Percentiles rank a stretch among this genome's conserved stretches.
phyloP scores from a whole-genome alignment of 257 asterid species.

The Nicotiana sylvestris region DNA sequence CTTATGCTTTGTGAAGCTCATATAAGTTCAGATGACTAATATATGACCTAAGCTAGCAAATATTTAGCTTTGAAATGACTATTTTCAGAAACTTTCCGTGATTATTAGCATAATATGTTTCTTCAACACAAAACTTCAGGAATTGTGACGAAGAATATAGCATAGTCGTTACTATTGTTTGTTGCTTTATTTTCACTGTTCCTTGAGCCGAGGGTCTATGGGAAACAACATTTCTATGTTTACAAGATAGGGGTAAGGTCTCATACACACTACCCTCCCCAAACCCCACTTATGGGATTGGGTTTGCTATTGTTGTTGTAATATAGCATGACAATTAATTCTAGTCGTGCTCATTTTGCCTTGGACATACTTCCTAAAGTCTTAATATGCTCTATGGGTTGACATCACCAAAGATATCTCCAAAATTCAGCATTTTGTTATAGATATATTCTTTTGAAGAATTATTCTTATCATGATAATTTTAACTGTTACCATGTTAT shows the following conservation, averaged over 20 bases:
- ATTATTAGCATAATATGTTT: background rate
- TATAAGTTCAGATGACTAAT: background rate
- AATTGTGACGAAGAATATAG: background rate
- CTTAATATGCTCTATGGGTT: background rate
- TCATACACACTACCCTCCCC: no score
- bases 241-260: no score
- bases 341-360: background rate
- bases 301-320: no score
- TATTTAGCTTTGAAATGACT: background rate
- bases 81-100: background rate
- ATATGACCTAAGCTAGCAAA: background rate
- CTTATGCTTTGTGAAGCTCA: background rate
- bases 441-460: background rate
- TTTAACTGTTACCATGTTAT: background rate
- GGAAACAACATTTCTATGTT: no score
- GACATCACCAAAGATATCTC: conserved; percentile 1
- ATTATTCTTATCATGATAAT: background rate
- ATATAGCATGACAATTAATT: background rate
- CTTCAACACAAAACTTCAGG: background rate
- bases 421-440: background rate
- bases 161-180: no score
- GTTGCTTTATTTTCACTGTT: no score
- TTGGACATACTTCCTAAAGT: background rate
- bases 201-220: no score
- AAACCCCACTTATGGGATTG: no score